Conservation (phyloP, 2,329 filamentous ascomycete species). For the Macrophomina pseudophaseolina region DNA sequence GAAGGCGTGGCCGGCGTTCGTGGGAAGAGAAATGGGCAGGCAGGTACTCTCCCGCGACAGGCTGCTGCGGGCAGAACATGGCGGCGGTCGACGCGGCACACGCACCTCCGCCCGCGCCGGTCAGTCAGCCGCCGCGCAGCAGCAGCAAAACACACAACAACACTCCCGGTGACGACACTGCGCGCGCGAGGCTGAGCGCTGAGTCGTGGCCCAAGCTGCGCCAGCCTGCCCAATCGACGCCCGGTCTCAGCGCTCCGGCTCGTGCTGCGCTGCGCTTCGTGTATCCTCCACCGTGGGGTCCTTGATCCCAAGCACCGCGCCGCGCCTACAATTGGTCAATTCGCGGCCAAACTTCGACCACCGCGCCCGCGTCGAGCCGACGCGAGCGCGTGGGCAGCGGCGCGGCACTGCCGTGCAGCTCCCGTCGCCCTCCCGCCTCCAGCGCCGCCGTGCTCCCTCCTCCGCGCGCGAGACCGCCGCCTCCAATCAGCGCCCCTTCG, state of each 20-base stretch:
- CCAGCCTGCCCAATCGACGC: slow-evolving; percentile 10
- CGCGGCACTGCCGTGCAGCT: neutral
- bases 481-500: neutral
- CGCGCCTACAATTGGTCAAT: slow-evolving; percentile 14
- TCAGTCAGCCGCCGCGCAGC: slow-evolving; percentile 4
- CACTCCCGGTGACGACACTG: slow-evolving; percentile 20
- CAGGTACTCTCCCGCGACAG: neutral
- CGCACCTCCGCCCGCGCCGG: neutral
- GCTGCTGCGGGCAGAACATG: neutral
- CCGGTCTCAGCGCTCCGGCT: slow-evolving; percentile 1
- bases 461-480: neutral
- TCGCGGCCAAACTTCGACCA: neutral
- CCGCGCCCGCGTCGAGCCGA: slow-evolving; percentile 9
- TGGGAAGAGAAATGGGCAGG: neutral
- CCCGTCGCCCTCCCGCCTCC: neutral
- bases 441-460: neutral
- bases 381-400: neutral
- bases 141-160: neutral
- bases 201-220: slow-evolving; percentile 19
- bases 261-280: slow-evolving; percentile 10
- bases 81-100: neutral
- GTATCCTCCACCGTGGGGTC: slow-evolving; percentile 18
- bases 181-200: slow-evolving; percentile 23
- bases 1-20: slow-evolving; percentile 6
- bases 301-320: neutral